Conservation (phyloP, 495 filamentous ascomycete species). For the Clavariopsis aquatica region DNA sequence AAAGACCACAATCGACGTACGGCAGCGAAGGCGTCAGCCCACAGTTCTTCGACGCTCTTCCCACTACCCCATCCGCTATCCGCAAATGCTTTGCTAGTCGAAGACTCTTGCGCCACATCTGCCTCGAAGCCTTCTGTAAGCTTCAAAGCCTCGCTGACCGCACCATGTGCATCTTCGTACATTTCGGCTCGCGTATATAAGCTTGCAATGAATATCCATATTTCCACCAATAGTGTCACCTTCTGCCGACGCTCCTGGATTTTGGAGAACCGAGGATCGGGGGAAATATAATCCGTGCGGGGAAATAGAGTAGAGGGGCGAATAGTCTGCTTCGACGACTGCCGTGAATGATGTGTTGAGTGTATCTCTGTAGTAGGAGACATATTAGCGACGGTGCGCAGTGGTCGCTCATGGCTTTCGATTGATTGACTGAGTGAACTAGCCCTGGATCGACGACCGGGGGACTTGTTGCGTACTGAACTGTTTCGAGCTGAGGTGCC, state of each 20-base stretch:
- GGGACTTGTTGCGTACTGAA: slow-evolving; percentile 17
- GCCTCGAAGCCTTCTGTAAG: slow-evolving; percentile 59
- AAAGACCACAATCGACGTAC: slow-evolving; percentile 49
- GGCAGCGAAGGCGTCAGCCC: slow-evolving; percentile 77
- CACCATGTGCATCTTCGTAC: slow-evolving; percentile 72
- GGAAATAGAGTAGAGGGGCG: slow-evolving; percentile 52
- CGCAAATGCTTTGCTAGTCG: slow-evolving; percentile 52
- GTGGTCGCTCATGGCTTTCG: slow-evolving; percentile 41
- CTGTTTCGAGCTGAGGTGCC: slow-evolving; percentile 21
- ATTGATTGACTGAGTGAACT: slow-evolving; percentile 33
- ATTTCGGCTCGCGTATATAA: slow-evolving; percentile 82
- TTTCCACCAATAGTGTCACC: slow-evolving; percentile 61
- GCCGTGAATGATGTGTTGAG: slow-evolving; percentile 51
- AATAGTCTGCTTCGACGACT: slow-evolving; percentile 56
- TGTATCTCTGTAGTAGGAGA: slow-evolving; percentile 48
- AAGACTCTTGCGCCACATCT: slow-evolving; percentile 56
- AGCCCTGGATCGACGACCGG: slow-evolving; percentile 23
- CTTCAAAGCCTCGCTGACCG: slow-evolving; percentile 77
- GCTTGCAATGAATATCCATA: slow-evolving; percentile 86
- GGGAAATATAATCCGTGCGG: slow-evolving; percentile 16
- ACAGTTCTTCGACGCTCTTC: slow-evolving; percentile 75
- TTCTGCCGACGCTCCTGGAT: slow-evolving; percentile 44
- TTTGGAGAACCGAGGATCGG: slow-evolving; percentile 38
- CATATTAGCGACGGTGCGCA: slow-evolving; percentile 54
- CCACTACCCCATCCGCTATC: slow-evolving; percentile 70